These are phyloP conservation scores for Musa itinerans DNA, from an alignment of 176 grass and related monocot species.

Conservation along the genomic window DNA sequence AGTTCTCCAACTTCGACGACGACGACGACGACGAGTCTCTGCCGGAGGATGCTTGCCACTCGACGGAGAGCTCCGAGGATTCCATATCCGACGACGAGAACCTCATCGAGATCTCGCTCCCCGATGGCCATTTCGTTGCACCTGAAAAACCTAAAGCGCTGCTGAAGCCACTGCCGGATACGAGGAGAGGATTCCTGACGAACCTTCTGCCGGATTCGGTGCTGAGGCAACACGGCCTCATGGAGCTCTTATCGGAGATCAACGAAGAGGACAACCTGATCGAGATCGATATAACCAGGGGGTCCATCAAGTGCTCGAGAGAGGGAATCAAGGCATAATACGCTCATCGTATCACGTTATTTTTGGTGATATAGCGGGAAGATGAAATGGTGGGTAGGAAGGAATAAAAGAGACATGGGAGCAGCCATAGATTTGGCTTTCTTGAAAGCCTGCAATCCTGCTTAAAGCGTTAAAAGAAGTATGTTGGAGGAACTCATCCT, in stretches of 20 bases:
- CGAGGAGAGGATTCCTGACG: background rate
- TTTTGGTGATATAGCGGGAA: no score
- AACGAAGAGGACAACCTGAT: conserved; percentile 21
- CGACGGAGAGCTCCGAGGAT: conserved; percentile 2
- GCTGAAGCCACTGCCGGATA: background rate
- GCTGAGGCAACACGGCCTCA: conserved; percentile 7
- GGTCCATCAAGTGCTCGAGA: conserved; percentile 10
- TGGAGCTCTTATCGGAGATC: conserved; percentile 20
- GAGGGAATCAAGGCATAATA: conserved; percentile 4
- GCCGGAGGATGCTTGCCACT: background rate
- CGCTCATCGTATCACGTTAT: no score
- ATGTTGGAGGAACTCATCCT: no score
- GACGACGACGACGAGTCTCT: background rate
- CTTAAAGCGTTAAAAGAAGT: no score
- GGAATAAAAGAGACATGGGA: no score
- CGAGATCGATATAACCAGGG: conserved; percentile 16
- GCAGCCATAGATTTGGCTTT: no score
- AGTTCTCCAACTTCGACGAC: background rate
- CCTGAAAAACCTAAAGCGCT: background rate
- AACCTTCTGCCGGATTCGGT: background rate
- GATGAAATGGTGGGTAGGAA: no score
- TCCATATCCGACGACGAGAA: conserved; percentile 20
- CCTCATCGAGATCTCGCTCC: conserved; percentile 20
- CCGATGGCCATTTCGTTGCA: conserved; percentile 10
- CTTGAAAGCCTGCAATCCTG: no score